A percentile compares a stretch with the other conserved stretches of the same genome.
phyloP scores from a whole-genome alignment of 2,329 filamentous ascomycete species.

The Didymella arachidicola region DNA sequence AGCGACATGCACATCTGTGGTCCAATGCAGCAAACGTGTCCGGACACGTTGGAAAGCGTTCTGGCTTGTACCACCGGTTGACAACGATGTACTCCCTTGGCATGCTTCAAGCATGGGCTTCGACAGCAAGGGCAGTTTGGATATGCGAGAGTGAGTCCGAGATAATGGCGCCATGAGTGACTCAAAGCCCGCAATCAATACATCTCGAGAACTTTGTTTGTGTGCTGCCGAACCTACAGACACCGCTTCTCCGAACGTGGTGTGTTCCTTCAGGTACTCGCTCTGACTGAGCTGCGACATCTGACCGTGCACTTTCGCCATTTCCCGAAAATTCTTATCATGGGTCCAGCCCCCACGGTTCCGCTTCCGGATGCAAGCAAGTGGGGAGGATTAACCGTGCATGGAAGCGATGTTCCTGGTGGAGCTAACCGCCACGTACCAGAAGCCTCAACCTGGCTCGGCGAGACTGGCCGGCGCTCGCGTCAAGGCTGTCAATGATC shows the following conservation, averaged over 20 bases:
- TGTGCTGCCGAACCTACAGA: slow-evolving; percentile 11
- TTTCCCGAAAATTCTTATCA: slow-evolving; percentile 21
- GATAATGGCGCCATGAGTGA: slow-evolving; percentile 13
- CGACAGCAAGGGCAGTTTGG: slow-evolving; percentile 10
- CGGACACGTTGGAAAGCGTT: slow-evolving; percentile 13
- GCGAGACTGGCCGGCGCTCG: slow-evolving; percentile 20
- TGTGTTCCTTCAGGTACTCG: slow-evolving; percentile 9
- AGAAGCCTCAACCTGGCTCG: slow-evolving; percentile 24
- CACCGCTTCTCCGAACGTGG: slow-evolving; percentile 12
- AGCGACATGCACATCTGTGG: neutral
- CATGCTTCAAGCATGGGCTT: slow-evolving; percentile 2
- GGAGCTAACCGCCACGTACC: slow-evolving; percentile 22
- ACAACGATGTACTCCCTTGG: slow-evolving; percentile 13
- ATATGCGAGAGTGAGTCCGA: neutral
- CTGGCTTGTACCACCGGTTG: slow-evolving; percentile 15
- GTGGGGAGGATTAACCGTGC: slow-evolving; percentile 23
- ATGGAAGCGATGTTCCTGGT: slow-evolving; percentile 24
- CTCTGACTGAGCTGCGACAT: slow-evolving; percentile 4
- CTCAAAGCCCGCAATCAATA: slow-evolving; percentile 3
- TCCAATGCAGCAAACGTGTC: slow-evolving; percentile 8
- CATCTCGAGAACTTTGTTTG: slow-evolving; percentile 2
- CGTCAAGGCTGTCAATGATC: slow-evolving; percentile 5
- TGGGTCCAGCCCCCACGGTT: slow-evolving; percentile 22
- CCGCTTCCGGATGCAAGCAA: slow-evolving; percentile 20
- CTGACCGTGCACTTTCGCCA: slow-evolving; percentile 8